A percentile compares a stretch with the other conserved stretches of the same genome.
Conservation (phyloP, 1,284 basidiomycete genomes). For the Apiotrichum mycotoxinovorans region DNA sequence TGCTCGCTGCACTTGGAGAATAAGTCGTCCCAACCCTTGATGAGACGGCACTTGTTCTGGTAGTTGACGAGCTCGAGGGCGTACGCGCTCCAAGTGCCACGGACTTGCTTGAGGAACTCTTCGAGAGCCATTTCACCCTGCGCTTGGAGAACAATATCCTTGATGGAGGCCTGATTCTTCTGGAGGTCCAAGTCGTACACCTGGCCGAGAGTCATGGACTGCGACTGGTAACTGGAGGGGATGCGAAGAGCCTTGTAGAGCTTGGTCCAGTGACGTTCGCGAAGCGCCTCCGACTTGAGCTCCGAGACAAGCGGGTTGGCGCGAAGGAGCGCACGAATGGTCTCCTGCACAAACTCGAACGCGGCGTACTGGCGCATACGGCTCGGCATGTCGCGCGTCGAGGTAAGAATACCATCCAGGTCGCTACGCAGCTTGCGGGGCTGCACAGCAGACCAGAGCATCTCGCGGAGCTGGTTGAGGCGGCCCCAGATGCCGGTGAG, state of each 20-base stretch:
- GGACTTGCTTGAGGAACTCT: slow-evolving; percentile 91
- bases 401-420: slow-evolving; percentile 79
- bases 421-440: slow-evolving; percentile 92
- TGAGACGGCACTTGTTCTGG: slow-evolving; percentile 96
- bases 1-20: slow-evolving; percentile 97
- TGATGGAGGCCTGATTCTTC: slow-evolving; percentile 84
- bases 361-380: slow-evolving; percentile 99
- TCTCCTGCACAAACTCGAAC: slow-evolving; percentile 96
- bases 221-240: slow-evolving; percentile 63
- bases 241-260: slow-evolving; percentile 83
- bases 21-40: slow-evolving; percentile 96
- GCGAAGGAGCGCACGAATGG: slow-evolving; percentile 79
- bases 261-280: slow-evolving; percentile 98
- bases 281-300: slow-evolving; percentile 93
- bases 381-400: slow-evolving; percentile 97
- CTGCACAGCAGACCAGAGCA: slow-evolving; percentile 83
- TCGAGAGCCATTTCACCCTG: slow-evolving; percentile 97
- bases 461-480: slow-evolving; percentile 81
- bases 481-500: slow-evolving; percentile 96
- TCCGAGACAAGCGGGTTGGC: slow-evolving; percentile 84
- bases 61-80: slow-evolving; percentile 96
- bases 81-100: slow-evolving; percentile 95
- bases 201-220: slow-evolving; percentile 87
- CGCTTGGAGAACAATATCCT: slow-evolving; percentile 94
- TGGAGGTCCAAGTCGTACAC: slow-evolving; percentile 97